Evolutionary conservation across 768 basidiomycete genomes (phyloP), one percentile per base, ranked within the genome.

Genomic region (Mrakia gelida): DNA sequence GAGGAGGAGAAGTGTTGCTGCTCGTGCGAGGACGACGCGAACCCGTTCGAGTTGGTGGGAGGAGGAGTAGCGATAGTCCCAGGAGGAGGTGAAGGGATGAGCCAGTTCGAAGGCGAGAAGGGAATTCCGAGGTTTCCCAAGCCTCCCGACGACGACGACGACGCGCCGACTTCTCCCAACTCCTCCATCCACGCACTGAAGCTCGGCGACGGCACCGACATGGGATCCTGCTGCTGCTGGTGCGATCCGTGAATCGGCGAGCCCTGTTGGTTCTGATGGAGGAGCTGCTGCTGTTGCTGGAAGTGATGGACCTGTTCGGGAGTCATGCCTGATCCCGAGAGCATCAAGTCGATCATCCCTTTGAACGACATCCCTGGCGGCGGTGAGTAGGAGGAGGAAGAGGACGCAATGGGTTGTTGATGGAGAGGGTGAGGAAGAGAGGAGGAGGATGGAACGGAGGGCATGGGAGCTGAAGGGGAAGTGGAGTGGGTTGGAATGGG

Each of bases 111-210:
- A 34, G 67, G 67, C 11, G 67, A 70, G 67, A 43, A 70, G 26
- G 38, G 38, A 0, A 70, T 41, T 3, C 38, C 67, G 16, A 41
- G 26, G 21, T 41, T 41, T 23, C 34, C 41, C 9, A 70, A n/a
- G 2, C 32, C 65, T 30, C 38, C 38, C 23, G 32, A 38, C 7
- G 67, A 43, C 63, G 62, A 34, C 34, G 34, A 43, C 32, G 63
- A 38, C 34, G 34, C 67, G 67, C 34, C 67, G 67, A 41, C 10
- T 41, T 75, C 75, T 43, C 75, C 75, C 26, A 75, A 52, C 43
- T 30, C 23, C 28, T 68, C 65, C 75, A 75, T 67, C 75, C 75
- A 75, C 7, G 63, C 75, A 43, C 65, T 75, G 63, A 75, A 75
- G 43, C 62, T 54, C 75, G 75, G 75, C 30, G 63, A 67, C 7